These are phyloP conservation scores for Guyanaporus albipodus DNA, from an alignment of 768 basidiomycete genomes.

Conservation along the genomic window DNA sequence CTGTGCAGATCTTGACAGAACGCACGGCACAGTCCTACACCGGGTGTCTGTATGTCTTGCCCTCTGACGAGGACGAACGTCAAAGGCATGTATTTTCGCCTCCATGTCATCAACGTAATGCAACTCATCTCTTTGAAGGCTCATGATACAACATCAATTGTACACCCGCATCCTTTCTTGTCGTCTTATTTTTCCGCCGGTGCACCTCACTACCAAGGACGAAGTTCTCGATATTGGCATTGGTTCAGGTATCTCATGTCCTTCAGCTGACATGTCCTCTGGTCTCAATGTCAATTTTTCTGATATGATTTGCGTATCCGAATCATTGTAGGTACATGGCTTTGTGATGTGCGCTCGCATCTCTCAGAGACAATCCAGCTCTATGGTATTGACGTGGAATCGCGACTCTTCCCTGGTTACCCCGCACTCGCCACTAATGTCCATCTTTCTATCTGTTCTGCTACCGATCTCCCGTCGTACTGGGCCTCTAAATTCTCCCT, in stretches of 20 bases:
- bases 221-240: conserved; percentile 24
- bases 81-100: conserved; percentile 10
- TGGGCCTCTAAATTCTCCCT: conserved; percentile 32
- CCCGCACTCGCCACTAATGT: conserved; percentile 6
- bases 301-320: not conserved
- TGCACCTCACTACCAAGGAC: conserved; percentile 11
- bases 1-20: not conserved
- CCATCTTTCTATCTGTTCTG: conserved; percentile 22
- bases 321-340: conserved; percentile 25
- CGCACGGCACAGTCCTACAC: conserved; percentile 19
- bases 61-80: conserved; percentile 26
- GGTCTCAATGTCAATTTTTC: too few species aligned
- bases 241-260: conserved; percentile 23
- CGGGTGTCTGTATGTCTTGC: conserved; percentile 22
- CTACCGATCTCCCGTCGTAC: conserved; percentile 24
- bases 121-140: conserved; percentile 3
- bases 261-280: too few species aligned
- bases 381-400: conserved; percentile 26
- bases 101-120: too few species aligned
- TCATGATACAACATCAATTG: conserved; percentile 16
- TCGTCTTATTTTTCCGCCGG: conserved; percentile 20
- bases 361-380: conserved; percentile 17
- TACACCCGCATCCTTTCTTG: conserved; percentile 20
- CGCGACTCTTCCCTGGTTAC: conserved; percentile 17
- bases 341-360: conserved; percentile 14